Evolutionary conservation across 2,329 filamentous ascomycete genomes (phyloP).

Genomic region (Neonectria hederae): DNA sequence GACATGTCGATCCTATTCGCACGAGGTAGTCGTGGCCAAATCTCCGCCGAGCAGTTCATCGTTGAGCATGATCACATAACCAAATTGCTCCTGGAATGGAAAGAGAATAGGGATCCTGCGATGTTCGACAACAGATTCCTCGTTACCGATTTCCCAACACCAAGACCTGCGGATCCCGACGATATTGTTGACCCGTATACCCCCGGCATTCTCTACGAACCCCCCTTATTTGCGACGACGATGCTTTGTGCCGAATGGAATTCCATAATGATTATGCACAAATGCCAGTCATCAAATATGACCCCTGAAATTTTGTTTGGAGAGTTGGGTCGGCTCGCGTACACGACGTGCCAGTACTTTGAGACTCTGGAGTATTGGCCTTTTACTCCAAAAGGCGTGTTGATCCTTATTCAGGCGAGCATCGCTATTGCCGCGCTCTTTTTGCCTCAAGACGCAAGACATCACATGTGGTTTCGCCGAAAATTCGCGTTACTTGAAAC

Average conservation of each 20-base stretch:
- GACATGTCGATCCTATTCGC: conserved; percentile 85
- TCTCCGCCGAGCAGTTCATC: conserved; percentile 72
- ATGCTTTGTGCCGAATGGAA: conserved; percentile 80
- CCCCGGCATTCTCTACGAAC: conserved; percentile 74
- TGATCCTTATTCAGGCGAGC: conserved; percentile 78
- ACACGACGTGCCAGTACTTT: conserved; percentile 79
- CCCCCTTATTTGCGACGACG: conserved; percentile 78
- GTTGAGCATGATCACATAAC: conserved; percentile 67
- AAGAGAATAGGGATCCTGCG: conserved; percentile 65
- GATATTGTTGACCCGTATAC: conserved; percentile 80
- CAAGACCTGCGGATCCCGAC: conserved; percentile 61
- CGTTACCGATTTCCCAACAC: conserved; percentile 70
- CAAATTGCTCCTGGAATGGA: conserved; percentile 60
- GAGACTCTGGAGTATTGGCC: conserved; percentile 81
- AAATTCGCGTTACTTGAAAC: conserved; percentile 83
- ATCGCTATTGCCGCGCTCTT: conserved; percentile 82
- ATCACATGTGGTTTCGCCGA: conserved; percentile 81
- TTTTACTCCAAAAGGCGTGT: conserved; percentile 72
- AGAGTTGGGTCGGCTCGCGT: conserved; percentile 70
- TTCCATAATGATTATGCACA: conserved; percentile 82
- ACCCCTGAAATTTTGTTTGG: conserved; percentile 59
- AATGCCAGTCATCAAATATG: conserved; percentile 72
- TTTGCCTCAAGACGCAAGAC: conserved; percentile 76
- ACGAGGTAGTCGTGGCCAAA: conserved; percentile 69
- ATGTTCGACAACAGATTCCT: conserved; percentile 70